phyloP scores from a whole-genome alignment of 2,329 filamentous ascomycete species.

The Botrytis squamosa region DNA sequence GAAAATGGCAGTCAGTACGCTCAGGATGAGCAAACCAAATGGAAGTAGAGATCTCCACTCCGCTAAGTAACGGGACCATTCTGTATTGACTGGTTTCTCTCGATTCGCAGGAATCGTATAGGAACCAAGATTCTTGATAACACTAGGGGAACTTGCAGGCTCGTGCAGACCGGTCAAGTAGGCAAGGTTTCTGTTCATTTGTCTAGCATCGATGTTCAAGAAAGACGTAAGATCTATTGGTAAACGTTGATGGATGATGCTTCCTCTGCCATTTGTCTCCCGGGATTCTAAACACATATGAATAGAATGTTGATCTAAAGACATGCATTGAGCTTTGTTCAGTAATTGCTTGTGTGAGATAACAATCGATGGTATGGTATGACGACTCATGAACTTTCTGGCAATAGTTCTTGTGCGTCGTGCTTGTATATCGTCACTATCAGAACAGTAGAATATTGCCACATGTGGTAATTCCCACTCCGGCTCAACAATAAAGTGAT shows the following conservation, averaged over 20 bases:
- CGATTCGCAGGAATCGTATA: constrained; percentile 22
- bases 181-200: constrained; percentile 55
- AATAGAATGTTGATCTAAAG: constrained; percentile 44
- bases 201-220: constrained; percentile 50
- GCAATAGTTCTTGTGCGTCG: constrained; percentile 44
- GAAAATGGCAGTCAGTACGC: constrained; percentile 30
- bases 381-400: constrained; percentile 49
- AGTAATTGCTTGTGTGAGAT: constrained; percentile 48
- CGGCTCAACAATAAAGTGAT: constrained; percentile 43
- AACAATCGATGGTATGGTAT: constrained; percentile 49
- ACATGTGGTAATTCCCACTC: constrained; percentile 50
- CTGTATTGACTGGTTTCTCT: constrained; percentile 30
- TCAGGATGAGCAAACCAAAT: constrained; percentile 32
- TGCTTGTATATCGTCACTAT: constrained; percentile 44
- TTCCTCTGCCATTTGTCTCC: constrained; percentile 40
- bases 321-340: constrained; percentile 40
- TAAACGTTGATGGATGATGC: constrained; percentile 43
- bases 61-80: constrained; percentile 28
- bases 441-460: constrained; percentile 50
- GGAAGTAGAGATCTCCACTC: constrained; percentile 34
- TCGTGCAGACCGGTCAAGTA: constrained; percentile 45
- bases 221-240: constrained; percentile 52
- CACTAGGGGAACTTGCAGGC: constrained; percentile 21
- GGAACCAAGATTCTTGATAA: constrained; percentile 23
- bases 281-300: constrained; percentile 49